Percentiles rank a stretch among this genome's conserved stretches.
These are phyloP conservation scores for Diddensiella santjacobensis DNA, from an alignment of 805 yeast species.

Conservation along the genomic window DNA sequence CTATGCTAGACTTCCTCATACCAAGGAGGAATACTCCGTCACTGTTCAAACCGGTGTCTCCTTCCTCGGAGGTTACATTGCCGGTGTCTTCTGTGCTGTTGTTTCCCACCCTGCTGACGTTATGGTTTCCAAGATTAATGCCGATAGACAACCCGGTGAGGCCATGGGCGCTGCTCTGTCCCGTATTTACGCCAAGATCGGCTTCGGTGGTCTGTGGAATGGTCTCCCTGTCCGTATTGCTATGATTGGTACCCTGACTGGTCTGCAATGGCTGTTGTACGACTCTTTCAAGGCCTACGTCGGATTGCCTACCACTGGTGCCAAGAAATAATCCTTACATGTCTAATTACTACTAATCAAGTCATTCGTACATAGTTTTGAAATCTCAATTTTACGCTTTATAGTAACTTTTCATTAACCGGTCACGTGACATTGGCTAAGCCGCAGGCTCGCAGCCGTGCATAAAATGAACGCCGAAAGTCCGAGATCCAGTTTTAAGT, in stretches of 20 bases:
- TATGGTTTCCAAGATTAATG: conserved; percentile 89
- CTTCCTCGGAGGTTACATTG: conserved; percentile 92
- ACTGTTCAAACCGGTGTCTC: conserved; percentile 90
- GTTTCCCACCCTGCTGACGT: conserved; percentile 99
- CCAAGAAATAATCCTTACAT: conserved; percentile 25
- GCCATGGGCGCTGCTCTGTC: conserved; percentile 59
- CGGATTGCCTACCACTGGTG: conserved; percentile 94
- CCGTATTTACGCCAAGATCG: conserved; percentile 78
- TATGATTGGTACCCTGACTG: conserved; percentile 97
- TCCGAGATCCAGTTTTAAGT: too few species aligned
- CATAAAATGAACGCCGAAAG: too few species aligned
- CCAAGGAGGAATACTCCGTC: conserved; percentile 65
- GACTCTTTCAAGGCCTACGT: conserved; percentile 93
- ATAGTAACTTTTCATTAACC: not conserved
- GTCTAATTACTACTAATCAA: too few species aligned
- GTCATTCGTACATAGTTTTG: not conserved
- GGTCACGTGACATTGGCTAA: too few species aligned
- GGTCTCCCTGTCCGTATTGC: conserved; percentile 91
- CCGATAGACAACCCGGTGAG: conserved; percentile 64
- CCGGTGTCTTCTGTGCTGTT: conserved; percentile 94
- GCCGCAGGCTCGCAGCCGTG: too few species aligned
- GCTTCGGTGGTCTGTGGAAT: conserved; percentile 90
- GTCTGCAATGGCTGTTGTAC: conserved; percentile 94
- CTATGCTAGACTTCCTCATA: conserved; percentile 67
- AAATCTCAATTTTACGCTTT: too few species aligned